Evolutionary conservation across 1,284 basidiomycete species (phyloP).

Genomic region (Leucoagaricus sp.): DNA sequence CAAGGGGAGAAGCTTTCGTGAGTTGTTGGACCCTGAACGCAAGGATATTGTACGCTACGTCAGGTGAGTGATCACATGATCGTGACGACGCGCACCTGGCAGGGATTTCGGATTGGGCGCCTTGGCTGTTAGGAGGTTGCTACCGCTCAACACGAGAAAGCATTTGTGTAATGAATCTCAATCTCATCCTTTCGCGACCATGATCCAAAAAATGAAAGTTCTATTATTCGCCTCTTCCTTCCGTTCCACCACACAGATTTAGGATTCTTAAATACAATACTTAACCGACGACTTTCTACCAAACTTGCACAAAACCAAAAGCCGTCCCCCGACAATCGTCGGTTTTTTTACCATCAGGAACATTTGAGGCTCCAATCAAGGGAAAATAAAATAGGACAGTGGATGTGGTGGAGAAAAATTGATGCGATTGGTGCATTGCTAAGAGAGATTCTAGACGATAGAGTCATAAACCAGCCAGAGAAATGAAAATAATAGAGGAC

Average conservation of each 20-base stretch:
- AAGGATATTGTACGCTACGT: conserved; percentile 1
- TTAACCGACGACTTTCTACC: not conserved
- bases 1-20: not conserved
- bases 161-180: too few species aligned
- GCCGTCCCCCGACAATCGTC: too few species aligned
- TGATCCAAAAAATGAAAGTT: not conserved
- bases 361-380: not conserved
- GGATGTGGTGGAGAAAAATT: not conserved
- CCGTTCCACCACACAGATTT: not conserved
- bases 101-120: too few species aligned
- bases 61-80: not conserved
- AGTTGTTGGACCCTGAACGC: conserved; percentile 2
- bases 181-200: too few species aligned
- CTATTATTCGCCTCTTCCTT: not conserved
- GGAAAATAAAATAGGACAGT: not conserved
- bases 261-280: not conserved
- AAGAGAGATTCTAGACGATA: not conserved
- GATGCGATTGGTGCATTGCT: not conserved
- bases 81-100: not conserved
- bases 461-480: conserved; percentile 20
- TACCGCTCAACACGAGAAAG: too few species aligned
- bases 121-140: too few species aligned
- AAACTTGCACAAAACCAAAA: not conserved
- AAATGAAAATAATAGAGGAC: conserved; percentile 50
- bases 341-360: too few species aligned